Base-by-base conservation (phyloP, 2,329 filamentous ascomycete genomes). In the Alternaria postmessia region DNA sequence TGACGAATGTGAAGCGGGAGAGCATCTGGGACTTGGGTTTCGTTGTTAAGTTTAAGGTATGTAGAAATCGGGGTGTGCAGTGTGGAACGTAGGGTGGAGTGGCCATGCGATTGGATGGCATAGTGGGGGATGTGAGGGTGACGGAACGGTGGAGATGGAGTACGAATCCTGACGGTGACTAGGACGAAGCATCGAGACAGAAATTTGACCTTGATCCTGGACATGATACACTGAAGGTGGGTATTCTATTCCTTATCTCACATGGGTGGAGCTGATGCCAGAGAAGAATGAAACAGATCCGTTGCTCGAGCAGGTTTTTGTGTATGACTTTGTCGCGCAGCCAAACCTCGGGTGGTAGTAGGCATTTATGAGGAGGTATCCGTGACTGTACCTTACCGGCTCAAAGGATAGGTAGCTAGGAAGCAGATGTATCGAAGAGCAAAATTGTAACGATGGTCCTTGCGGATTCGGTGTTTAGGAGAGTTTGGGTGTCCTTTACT, bases 291-390 rank as follows among this genome's bases (percentile, higher is more conserved):
- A 74, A 41, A 74, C 71, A 14, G 71, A 73, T 55, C 64, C 68
- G 6, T 47, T 74, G 57, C 48, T 74, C 20, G 62, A 64, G 51
- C 62, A 67, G 36, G 69, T 74, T 0, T 72, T 73, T 59, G 71
- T 74, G 34, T 72, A 73, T 60, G 71, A 74, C 38, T 73, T 73
- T 56, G 56, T 68, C 3, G 67, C 66, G 18, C 57, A 74, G 53
- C 64, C 63, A 14, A 69, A 69, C 32, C 30, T 74, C 28, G 71
- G 71, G 1, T 73, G 71, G 71, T 72, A 43, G 22, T 38, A 1
- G 9, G 0, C 20, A 1, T 20, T 20, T 20, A 20, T 20, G 1
- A 1, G 20, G 20, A 20, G 20, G 20, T 20, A 20, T 20, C 20
- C 20, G 20, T 20, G 20, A 20, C 20, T 20, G 20, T 20, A 20